Evolutionary conservation across 768 basidiomycete genomes (phyloP).

Genomic region (Sarcodon sp.): DNA sequence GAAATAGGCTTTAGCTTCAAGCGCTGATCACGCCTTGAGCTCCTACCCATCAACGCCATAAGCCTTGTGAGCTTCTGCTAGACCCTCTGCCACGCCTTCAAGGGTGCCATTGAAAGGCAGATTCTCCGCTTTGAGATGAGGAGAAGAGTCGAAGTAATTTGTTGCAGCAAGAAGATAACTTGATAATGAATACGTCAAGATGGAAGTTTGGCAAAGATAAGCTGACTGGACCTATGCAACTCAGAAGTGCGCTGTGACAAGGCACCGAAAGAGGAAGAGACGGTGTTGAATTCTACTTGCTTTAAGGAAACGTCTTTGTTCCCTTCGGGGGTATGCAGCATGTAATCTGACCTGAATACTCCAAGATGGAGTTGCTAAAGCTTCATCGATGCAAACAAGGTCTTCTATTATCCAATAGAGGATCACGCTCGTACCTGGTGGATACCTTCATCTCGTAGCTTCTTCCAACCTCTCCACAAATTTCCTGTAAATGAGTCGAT

Average conservation of each 20-base stretch:
- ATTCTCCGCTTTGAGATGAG: slow-evolving; percentile 36
- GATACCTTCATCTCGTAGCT: slow-evolving; percentile 49
- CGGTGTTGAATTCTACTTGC: slow-evolving; percentile 98
- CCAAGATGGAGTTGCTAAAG: slow-evolving; percentile 73
- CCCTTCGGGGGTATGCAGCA: slow-evolving; percentile 47
- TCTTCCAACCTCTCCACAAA: slow-evolving; percentile 82
- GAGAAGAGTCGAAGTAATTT: slow-evolving; percentile 49
- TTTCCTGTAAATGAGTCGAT: slow-evolving; percentile 82
- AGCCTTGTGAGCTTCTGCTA: slow-evolving; percentile 69
- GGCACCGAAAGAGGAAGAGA: slow-evolving; percentile 81
- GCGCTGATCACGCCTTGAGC: not conserved
- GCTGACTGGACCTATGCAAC: slow-evolving; percentile 54
- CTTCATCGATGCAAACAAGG: slow-evolving; percentile 21
- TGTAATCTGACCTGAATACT: slow-evolving; percentile 89
- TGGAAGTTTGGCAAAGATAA: not conserved
- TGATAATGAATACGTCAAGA: not conserved
- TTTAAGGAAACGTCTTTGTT: slow-evolving; percentile 41
- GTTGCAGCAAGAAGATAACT: slow-evolving; percentile 64
- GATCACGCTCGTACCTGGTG: slow-evolving; percentile 30
- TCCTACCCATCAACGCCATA: slow-evolving; percentile 46
- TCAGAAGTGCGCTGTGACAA: slow-evolving; percentile 56
- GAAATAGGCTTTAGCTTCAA: not conserved
- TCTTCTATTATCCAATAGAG: not conserved
- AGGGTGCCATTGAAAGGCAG: slow-evolving; percentile 69
- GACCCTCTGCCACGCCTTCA: slow-evolving; percentile 54